A percentile compares a stretch with the other conserved stretches of the same genome.
Conservation (phyloP, 192 early-diverging fungal species). For the Umbelopsis sp. region DNA sequence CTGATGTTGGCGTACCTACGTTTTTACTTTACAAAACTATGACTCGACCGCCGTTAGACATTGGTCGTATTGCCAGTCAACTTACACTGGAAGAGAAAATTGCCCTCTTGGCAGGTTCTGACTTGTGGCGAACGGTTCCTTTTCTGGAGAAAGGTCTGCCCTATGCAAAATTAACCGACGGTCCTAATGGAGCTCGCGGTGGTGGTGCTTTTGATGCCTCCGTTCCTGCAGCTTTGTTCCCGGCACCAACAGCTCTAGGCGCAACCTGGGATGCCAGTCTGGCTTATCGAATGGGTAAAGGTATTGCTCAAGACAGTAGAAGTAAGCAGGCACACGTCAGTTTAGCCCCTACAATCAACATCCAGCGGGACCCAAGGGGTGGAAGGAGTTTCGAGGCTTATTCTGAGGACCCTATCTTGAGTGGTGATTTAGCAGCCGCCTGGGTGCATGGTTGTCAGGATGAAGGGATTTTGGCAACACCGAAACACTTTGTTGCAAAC, state of each 20-base stretch:
- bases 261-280: conserved; percentile 10
- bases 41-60: too few relatives aligned
- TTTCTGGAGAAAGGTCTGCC: not conserved
- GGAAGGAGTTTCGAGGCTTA: too few relatives aligned
- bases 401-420: too few relatives aligned
- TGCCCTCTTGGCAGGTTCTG: not conserved
- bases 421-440: too few relatives aligned
- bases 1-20: too few relatives aligned
- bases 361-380: not conserved
- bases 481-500: too few relatives aligned
- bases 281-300: not conserved
- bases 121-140: not conserved
- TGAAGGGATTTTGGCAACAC: too few relatives aligned
- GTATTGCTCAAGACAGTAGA: not conserved
- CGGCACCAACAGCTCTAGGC: not conserved
- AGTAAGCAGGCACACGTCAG: conserved; percentile 7
- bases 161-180: not conserved
- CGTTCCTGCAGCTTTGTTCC: not conserved
- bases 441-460: too few relatives aligned
- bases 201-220: not conserved
- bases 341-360: conserved; percentile 5
- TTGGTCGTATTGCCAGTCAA: not conserved
- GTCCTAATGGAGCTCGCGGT: conserved; percentile 1
- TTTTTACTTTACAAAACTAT: too few relatives aligned
- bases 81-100: not conserved